Evolutionary conservation across 371 early-diverging fungal genomes (phyloP), one percentile per base, ranked within the genome.

Genomic region (Smittium mucronatum): DNA sequence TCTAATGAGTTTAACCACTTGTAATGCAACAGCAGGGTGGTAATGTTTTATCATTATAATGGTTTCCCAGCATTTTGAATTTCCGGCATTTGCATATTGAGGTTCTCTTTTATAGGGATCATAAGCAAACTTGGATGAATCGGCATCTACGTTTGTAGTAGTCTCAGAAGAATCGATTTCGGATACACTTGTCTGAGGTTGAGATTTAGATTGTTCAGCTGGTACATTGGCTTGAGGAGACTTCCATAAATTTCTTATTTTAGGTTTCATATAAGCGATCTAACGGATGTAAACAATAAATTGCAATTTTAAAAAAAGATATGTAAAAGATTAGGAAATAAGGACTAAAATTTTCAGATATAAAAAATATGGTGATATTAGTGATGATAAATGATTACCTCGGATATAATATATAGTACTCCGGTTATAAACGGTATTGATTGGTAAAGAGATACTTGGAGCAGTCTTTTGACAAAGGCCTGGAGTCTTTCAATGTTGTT

Each of bases 41-140:
- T 88, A 96, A 71, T 97, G 96, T 31, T 80, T 75, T 34, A 80
- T 73, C 72, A 95, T 89, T 58, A 85, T 76, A 36, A 88, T 86
- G 74, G 95, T 77, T 79, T 97, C 98, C 95, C 95, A 96, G 32
- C 93, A 77, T 72, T 93, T 90, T 16, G 90, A 82, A 67, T 79
- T 71, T 57, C 91, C 90, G 30, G 95, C 97, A 66, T 88, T 80
- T 58, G 89, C 81, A 75, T 84, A 92, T 66, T 85, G 80, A 35
- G 98, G 98, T 73, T 94, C 92, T 68, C 95, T 86, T 81, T 94
- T 90, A 66, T 86, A 76, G 26, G 89, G 85, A 70, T 95, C 94
- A 70, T 96, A 97, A 34, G 70, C 47, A 57, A n/a, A n/a, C n/a
- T 61, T 47, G 63, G 26, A 59, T 34, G 36, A 70, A 28, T 72